These are phyloP conservation scores for Cladosporium oxysporum DNA, from an alignment of 2,329 filamentous ascomycete genomes.

Conservation along the genomic window DNA sequence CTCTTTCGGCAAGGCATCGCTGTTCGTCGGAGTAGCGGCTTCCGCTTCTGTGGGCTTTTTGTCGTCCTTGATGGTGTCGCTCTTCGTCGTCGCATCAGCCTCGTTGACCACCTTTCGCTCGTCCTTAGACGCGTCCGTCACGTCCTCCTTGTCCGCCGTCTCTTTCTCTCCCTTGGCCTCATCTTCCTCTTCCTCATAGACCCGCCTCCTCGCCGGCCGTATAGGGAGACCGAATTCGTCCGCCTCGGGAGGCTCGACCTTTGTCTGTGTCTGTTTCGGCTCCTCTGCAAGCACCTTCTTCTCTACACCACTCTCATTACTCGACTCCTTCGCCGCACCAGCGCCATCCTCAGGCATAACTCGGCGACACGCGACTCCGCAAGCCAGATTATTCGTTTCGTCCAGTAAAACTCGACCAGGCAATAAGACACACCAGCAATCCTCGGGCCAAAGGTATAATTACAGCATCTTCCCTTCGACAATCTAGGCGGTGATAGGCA, in stretches of 20 bases:
- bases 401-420: background rate
- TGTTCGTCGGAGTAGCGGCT: background rate
- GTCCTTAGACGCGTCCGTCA: background rate
- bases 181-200: slow-evolving; percentile 30
- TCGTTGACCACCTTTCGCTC: background rate
- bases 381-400: background rate
- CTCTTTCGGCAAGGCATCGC: background rate
- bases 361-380: background rate
- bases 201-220: slow-evolving; percentile 33
- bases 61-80: background rate
- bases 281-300: background rate
- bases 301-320: background rate
- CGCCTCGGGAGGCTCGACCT: slow-evolving; percentile 26
- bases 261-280: background rate
- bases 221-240: slow-evolving; percentile 43
- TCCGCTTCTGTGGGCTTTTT: background rate
- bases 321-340: slow-evolving; percentile 8
- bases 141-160: background rate
- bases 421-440: slow-evolving; percentile 2
- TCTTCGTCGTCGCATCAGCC: background rate
- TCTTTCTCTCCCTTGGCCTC: background rate
- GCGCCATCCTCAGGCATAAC: slow-evolving; percentile 18
- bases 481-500: background rate
- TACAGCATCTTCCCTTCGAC: background rate
- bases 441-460: background rate